Conservation (phyloP, 106 monocot species). For the Acorus gramineus region DNA sequence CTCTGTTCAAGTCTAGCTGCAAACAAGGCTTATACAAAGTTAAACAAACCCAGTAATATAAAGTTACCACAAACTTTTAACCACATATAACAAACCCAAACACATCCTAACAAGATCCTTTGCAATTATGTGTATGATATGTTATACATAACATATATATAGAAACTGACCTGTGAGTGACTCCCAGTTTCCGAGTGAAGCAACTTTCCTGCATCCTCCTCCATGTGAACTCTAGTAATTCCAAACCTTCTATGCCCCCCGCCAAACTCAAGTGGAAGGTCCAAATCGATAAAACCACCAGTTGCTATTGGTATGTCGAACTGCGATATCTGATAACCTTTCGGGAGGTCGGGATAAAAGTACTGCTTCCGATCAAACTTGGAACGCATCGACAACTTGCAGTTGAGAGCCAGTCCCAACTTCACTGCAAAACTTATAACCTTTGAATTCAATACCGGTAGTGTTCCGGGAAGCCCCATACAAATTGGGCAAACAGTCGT, state of each 20-base stretch:
- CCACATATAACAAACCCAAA: too few species aligned
- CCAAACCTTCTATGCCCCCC: constrained; percentile 88
- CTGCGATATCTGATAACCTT: too few species aligned
- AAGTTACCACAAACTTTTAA: too few species aligned
- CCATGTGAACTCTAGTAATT: constrained; percentile 36
- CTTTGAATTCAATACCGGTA: constrained; percentile 75
- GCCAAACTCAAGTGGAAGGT: constrained; percentile 86
- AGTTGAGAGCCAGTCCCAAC: constrained; percentile 82
- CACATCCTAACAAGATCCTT: too few species aligned
- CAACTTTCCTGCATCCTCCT: too few species aligned
- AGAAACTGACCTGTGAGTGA: constrained; percentile 1
- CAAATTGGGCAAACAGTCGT: constrained; percentile 80
- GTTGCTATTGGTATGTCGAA: too few species aligned
- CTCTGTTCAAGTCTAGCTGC: constrained; percentile 94
- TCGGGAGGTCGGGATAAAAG: constrained; percentile 48
- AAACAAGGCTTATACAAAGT: not conserved
- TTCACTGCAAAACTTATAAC: constrained; percentile 75
- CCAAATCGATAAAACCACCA: constrained; percentile 61
- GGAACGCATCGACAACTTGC: constrained; percentile 46
- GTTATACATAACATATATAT: too few species aligned
- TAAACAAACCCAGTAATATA: too few species aligned
- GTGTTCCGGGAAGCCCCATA: constrained; percentile 82
- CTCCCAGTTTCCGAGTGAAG: too few species aligned
- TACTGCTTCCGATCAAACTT: constrained; percentile 98
- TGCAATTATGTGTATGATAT: too few species aligned